A percentile compares a stretch with the other conserved stretches of the same genome.
Evolutionary conservation across 2,329 filamentous ascomycete species (phyloP).

Genomic region (Ilyonectria sp.): DNA sequence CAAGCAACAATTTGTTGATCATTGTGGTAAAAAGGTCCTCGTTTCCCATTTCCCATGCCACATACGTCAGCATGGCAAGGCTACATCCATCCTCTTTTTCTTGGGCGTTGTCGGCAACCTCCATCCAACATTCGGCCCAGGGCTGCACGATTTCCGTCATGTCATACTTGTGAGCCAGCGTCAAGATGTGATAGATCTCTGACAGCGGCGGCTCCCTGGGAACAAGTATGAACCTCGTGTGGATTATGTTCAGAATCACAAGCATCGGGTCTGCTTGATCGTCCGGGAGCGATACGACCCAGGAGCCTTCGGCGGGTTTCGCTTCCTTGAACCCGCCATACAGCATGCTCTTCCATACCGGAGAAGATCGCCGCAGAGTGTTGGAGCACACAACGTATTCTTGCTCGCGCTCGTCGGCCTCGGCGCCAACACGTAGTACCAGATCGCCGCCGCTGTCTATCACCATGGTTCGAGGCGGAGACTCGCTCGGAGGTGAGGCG

Average conservation of each 20-base stretch:
- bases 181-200: background rate
- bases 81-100: background rate
- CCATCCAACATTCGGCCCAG: conserved; percentile 6
- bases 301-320: conserved; percentile 10
- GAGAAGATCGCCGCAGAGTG: conserved; percentile 7
- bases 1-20: background rate
- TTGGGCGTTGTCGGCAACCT: background rate
- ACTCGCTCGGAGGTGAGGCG: background rate
- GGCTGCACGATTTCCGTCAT: background rate
- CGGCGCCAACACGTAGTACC: conserved; percentile 9
- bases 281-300: conserved; percentile 14
- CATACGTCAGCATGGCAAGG: background rate
- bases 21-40: background rate
- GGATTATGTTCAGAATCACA: conserved; percentile 22
- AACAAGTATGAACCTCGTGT: background rate
- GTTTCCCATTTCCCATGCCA: conserved; percentile 12
- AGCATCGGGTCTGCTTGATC: conserved; percentile 3
- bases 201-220: background rate
- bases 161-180: conserved; percentile 17
- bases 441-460: conserved; percentile 22
- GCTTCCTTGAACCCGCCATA: conserved; percentile 22
- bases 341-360: conserved; percentile 17
- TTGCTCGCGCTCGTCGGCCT: conserved; percentile 4
- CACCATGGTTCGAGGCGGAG: background rate
- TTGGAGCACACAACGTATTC: conserved; percentile 17